Evolutionary conservation across 805 yeast genomes (phyloP).

Genomic region (Debaryomyces prosopidis): DNA sequence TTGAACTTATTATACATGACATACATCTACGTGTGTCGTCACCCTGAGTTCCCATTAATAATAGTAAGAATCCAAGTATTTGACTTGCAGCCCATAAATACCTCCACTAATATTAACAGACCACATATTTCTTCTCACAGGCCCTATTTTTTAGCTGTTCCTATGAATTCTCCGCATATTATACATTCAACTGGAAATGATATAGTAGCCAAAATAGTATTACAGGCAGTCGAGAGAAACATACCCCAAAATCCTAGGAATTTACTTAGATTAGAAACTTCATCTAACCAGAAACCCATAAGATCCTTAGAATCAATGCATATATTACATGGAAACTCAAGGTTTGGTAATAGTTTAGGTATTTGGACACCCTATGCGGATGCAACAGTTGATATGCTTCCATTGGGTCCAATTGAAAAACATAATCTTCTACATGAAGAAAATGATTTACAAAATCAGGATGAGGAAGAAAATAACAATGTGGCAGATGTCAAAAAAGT

Average conservation of each 20-base stretch:
- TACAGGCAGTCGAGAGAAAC: constrained; percentile 61
- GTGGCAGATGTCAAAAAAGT: constrained; percentile 20
- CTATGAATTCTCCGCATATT: constrained; percentile 63
- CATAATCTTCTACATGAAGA: constrained; percentile 41
- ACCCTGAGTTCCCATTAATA: constrained; percentile 60
- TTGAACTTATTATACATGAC: constrained; percentile 54
- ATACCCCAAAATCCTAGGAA: constrained; percentile 47
- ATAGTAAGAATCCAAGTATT: constrained; percentile 69
- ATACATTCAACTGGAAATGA: constrained; percentile 53
- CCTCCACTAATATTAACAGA: constrained; percentile 12
- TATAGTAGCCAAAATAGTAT: constrained; percentile 49
- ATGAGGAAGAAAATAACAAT: constrained; percentile 7
- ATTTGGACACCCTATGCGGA: constrained; percentile 76
- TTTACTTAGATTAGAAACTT: constrained; percentile 37
- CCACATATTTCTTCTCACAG: constrained; percentile 53
- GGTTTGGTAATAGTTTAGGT: constrained; percentile 64
- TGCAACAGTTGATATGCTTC: constrained; percentile 62
- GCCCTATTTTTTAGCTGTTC: constrained; percentile 68
- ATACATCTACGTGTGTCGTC: constrained; percentile 67
- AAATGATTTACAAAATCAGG: constrained; percentile 3
- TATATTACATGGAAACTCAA: constrained; percentile 59
- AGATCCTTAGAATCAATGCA: constrained; percentile 56
- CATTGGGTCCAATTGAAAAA: constrained; percentile 46
- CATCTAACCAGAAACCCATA: constrained; percentile 36
- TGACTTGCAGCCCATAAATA: constrained; percentile 38